A percentile compares a stretch with the other conserved stretches of the same genome.
Evolutionary conservation across 2,329 filamentous ascomycete genomes (phyloP).

Genomic region (Cytospora piceicola): DNA sequence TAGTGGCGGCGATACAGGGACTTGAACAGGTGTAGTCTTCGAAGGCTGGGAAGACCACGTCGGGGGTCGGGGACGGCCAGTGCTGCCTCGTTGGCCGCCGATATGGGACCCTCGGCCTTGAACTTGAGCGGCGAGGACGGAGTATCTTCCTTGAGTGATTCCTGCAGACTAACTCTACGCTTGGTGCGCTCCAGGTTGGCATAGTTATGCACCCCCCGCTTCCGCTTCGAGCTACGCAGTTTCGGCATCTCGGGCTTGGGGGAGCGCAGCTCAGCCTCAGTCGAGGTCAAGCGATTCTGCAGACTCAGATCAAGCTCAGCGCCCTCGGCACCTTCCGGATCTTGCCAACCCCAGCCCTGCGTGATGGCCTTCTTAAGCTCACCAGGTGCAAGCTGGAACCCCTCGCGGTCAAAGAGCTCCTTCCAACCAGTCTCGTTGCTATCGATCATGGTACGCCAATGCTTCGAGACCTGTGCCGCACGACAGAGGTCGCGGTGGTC

Average conservation of each 20-base stretch:
- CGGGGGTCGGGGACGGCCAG: constrained; percentile 80
- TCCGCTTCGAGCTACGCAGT: constrained; percentile 58
- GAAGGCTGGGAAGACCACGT: constrained; percentile 76
- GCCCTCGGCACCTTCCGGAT: constrained; percentile 73
- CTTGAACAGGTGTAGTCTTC: constrained; percentile 91
- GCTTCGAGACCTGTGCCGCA: constrained; percentile 90
- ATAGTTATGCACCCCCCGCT: constrained; percentile 54
- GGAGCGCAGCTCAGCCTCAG: constrained; percentile 56
- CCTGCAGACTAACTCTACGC: constrained; percentile 55
- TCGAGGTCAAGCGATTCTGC: constrained; percentile 55
- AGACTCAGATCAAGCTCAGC: constrained; percentile 80
- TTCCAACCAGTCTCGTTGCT: constrained; percentile 97
- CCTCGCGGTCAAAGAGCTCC: constrained; percentile 82
- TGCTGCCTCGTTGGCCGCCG: constrained; percentile 83
- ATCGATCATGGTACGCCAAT: constrained; percentile 89
- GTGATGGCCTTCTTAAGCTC: constrained; percentile 84
- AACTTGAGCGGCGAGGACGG: constrained; percentile 48
- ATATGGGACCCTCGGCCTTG: constrained; percentile 80
- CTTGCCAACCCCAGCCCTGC: constrained; percentile 98
- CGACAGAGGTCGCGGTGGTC: constrained; percentile 85
- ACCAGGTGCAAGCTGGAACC: constrained; percentile 75
- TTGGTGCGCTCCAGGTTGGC: constrained; percentile 56
- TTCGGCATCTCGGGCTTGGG: constrained; percentile 50
- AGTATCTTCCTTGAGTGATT: constrained; percentile 49
- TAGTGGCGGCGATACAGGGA: constrained; percentile 92